Evolutionary conservation across 1,284 basidiomycete genomes (phyloP).

Genomic region (Cryptococcus wingfieldii): DNA sequence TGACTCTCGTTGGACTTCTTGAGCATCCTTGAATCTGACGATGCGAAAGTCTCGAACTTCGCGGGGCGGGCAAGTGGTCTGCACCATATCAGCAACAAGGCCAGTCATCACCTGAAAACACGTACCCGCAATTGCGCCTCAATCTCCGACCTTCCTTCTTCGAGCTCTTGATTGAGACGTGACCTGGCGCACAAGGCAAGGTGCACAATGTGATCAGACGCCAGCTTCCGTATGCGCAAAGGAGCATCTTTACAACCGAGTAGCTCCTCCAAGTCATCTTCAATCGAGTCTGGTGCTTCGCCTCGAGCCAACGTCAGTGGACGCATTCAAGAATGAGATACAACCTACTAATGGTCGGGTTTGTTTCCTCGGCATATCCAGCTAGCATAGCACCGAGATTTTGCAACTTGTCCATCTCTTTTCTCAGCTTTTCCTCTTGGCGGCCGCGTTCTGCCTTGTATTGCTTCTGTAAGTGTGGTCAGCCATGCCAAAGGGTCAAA

Average conservation of each 20-base stretch:
- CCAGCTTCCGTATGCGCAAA: constrained; percentile 47
- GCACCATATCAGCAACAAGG: constrained; percentile 3
- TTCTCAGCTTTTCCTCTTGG: constrained; percentile 33
- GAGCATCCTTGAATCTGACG: constrained; percentile 67
- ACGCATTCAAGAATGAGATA: not conserved
- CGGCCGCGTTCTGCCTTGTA: constrained; percentile 33
- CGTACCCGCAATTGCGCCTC: constrained; percentile 66
- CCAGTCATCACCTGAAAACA: not conserved
- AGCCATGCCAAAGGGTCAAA: not conserved
- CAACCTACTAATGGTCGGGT: constrained; percentile 8
- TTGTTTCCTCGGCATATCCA: constrained; percentile 18
- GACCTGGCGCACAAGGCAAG: constrained; percentile 59
- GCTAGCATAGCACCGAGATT: constrained; percentile 28
- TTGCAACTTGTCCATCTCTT: constrained; percentile 28
- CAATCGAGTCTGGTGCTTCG: constrained; percentile 22
- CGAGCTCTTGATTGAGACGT: constrained; percentile 55
- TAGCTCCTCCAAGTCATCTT: constrained; percentile 39
- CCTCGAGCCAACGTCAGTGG: constrained; percentile 3
- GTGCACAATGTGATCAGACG: constrained; percentile 58
- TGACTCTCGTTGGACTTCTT: constrained; percentile 53
- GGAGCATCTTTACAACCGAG: constrained; percentile 34
- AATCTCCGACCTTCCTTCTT: constrained; percentile 58
- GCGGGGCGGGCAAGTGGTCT: constrained; percentile 70
- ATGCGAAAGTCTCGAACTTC: constrained; percentile 77
- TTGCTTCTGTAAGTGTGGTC: constrained; percentile 24